Percentiles rank a stretch among this genome's conserved stretches.
These are phyloP conservation scores for Chrysophaeum taylorii DNA, from an alignment of 352 stramenopile species.

Conservation along the genomic window DNA sequence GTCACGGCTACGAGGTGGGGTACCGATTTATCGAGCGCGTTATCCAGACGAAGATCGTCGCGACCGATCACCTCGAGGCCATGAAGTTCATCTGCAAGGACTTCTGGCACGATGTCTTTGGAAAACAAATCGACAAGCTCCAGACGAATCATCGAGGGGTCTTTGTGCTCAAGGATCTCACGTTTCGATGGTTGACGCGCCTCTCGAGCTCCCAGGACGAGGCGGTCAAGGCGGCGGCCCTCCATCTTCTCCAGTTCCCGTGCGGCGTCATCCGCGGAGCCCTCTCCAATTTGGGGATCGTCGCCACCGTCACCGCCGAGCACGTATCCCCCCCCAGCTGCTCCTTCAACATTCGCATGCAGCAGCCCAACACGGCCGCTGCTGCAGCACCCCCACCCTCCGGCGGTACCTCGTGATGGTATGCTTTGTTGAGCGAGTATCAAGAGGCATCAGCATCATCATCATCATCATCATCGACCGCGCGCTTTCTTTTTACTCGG, in stretches of 20 bases:
- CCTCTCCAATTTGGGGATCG: conserved; percentile 84
- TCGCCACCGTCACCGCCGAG: conserved; percentile 84
- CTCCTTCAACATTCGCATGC: conserved; percentile 58
- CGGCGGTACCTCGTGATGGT: too few species aligned
- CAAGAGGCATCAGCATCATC: too few species aligned
- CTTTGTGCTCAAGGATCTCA: conserved; percentile 88
- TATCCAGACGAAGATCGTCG: background rate
- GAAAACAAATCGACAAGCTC: conserved; percentile 95
- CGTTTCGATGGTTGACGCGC: conserved; percentile 72
- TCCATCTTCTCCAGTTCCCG: conserved; percentile 71
- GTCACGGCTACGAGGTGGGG: background rate
- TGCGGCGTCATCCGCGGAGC: conserved; percentile 85
- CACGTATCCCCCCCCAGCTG: conserved; percentile 77
- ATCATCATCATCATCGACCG: too few species aligned
- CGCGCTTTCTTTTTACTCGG: conserved; percentile 14
- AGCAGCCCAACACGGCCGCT: too few species aligned
- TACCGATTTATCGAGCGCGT: conserved; percentile 13
- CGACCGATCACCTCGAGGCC: conserved; percentile 63
- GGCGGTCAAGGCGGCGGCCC: conserved; percentile 57
- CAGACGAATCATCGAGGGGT: conserved; percentile 89
- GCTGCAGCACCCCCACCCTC: too few species aligned
- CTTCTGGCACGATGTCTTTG: conserved; percentile 91
- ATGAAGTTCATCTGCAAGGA: conserved; percentile 98
- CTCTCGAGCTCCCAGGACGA: conserved; percentile 61
- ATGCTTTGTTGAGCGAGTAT: too few species aligned